Evolutionary conservation across 192 early-diverging fungal species (phyloP), one percentile per base, ranked within the genome.

Genomic region (Podila epigama): DNA sequence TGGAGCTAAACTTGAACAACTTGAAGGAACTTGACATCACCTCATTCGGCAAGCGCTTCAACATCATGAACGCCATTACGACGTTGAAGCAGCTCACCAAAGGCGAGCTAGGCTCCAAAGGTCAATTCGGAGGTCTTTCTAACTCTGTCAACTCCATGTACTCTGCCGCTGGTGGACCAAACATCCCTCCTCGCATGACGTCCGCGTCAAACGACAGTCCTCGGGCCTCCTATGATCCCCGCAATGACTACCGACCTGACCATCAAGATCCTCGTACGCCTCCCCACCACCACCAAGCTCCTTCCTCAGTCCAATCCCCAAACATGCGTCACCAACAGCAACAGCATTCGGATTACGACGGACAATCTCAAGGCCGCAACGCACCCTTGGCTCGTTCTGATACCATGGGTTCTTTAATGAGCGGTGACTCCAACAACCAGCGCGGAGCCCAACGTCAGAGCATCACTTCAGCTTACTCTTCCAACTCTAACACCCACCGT

Each of bases 11-110:
- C 54, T 79, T 92, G 20, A 80, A 84, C 31, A 75, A 82, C n/a
- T 69, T 92, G 11, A 88, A 89, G 58, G 89, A 92, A 59, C 66
- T 92, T 13, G 85, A 89, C 25, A 84, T 92, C 35, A 82, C 58
- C 28, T 79, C 85, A 8, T 86, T 87, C 64, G 85, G 86, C 11
- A 87, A 89, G 61, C 80, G 90, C 9, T 82, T 86, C 66, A 85
- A 89, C 40, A 72, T 92, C 33, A 86, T 90, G 83, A 86, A 83
- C 34, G 79, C 82, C 29, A 92, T 92, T 37, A 70, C 70, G 12
- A 80, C 66, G 13, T 67, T 92, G 33, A 82, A 79, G 55, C 75
- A 85, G 25, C 35, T 61, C 53, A 51, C 61, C 36, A 62, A 70
- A 51, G 56, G 64, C 25, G 58, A 48, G 35, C 37, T 35, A 25